Evolutionary conservation across 768 basidiomycete species (phyloP).

Genomic region (Macrolepiota fuliginosa): DNA sequence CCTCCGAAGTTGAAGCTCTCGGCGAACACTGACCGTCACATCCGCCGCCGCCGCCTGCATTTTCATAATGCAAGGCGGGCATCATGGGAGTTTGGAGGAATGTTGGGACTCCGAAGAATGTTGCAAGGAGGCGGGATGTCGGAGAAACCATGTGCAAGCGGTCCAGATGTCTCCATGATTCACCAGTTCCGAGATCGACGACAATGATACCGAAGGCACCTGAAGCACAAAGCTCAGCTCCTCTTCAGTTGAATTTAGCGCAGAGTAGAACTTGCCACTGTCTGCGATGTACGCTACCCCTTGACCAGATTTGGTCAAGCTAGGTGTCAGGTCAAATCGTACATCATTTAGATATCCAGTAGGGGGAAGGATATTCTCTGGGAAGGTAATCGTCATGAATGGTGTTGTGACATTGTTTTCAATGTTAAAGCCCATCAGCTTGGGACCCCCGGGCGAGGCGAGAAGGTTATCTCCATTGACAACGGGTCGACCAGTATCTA

Average conservation of each 20-base stretch:
- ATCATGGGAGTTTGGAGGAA: constrained; percentile 11
- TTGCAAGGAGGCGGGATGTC: constrained; percentile 13
- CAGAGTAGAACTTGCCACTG: constrained; percentile 10
- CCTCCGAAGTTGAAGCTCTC: background rate
- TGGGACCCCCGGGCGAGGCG: constrained; percentile 15
- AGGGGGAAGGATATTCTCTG: constrained; percentile 14
- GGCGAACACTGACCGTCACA: constrained; percentile 8
- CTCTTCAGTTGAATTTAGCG: background rate
- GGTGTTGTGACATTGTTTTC: constrained; percentile 11
- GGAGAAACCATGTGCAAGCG: constrained; percentile 6
- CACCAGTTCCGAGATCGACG: constrained; percentile 17
- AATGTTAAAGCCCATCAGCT: constrained; percentile 17
- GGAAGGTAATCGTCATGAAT: constrained; percentile 18
- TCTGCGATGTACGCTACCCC: constrained; percentile 18
- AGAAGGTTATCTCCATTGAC: constrained; percentile 13
- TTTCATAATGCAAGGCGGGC: constrained; percentile 12
- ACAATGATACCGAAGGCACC: constrained; percentile 18
- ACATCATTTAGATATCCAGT: constrained; percentile 18
- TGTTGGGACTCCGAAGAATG: constrained; percentile 15
- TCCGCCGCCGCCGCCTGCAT: constrained; percentile 14
- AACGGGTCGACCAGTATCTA: constrained; percentile 15
- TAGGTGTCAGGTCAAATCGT: constrained; percentile 15
- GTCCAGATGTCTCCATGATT: constrained; percentile 19
- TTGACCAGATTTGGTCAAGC: constrained; percentile 15
- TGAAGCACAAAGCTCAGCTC: background rate